A percentile compares a stretch with the other conserved stretches of the same genome.
Evolutionary conservation across 148 eudicot genomes (phyloP).

Genomic region (Rhododendron simsii): DNA sequence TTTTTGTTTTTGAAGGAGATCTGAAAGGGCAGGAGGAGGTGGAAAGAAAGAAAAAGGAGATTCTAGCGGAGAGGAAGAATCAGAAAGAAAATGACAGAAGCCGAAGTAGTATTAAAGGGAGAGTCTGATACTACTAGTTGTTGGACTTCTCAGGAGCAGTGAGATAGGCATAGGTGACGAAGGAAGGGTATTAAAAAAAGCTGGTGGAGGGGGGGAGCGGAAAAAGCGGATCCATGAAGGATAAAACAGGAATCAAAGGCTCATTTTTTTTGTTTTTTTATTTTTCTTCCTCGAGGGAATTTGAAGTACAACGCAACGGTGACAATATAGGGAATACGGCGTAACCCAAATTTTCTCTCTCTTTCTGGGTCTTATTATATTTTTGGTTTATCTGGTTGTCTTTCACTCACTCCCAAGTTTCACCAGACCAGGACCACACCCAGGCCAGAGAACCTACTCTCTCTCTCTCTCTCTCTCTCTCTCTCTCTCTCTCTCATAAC

Average conservation of each 20-base stretch:
- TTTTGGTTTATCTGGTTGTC: neutral
- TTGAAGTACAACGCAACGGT: neutral
- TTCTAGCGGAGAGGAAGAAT: neutral
- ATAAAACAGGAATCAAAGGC: slow-evolving; percentile 1
- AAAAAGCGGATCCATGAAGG: slow-evolving; percentile 23
- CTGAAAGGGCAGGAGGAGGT: neutral
- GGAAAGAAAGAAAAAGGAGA: neutral
- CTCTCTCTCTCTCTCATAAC: no score
- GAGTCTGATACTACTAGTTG: neutral
- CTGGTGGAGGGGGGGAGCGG: neutral
- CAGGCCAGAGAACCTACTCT: neutral
- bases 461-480: no score
- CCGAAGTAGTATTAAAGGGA: neutral
- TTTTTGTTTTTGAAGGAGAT: neutral
- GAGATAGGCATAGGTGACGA: neutral
- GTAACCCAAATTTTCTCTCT: neutral
- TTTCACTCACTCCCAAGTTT: slow-evolving; percentile 16
- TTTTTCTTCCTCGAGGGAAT: neutral
- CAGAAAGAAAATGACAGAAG: slow-evolving; percentile 23
- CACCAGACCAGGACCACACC: slow-evolving; percentile 3
- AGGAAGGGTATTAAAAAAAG: neutral
- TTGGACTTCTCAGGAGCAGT: neutral
- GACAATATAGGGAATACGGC: neutral
- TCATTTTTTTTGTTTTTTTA: neutral
- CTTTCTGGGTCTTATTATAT: neutral